phyloP scores from a whole-genome alignment of 2,329 filamentous ascomycete species.

The Aplosporella prunicola region DNA sequence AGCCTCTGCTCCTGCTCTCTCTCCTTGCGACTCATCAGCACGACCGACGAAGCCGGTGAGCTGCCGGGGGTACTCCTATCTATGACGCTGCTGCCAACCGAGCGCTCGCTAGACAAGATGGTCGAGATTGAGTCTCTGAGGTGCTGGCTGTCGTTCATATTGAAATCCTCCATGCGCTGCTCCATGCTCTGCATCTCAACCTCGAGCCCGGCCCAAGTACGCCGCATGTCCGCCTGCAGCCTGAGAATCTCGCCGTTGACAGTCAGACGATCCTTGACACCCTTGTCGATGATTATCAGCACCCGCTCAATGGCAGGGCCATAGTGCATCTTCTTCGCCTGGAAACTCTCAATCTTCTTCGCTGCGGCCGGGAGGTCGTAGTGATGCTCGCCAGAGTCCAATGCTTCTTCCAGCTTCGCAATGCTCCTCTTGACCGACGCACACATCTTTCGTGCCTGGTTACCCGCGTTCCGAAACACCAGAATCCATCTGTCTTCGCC shows the following conservation, averaged over 20 bases:
- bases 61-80: constrained; percentile 51
- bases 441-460: constrained; percentile 92
- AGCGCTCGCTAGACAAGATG: constrained; percentile 74
- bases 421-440: constrained; percentile 88
- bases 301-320: constrained; percentile 87
- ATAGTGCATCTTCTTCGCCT: constrained; percentile 91
- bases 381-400: constrained; percentile 48
- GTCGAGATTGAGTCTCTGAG: constrained; percentile 88
- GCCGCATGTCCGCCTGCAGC: constrained; percentile 74
- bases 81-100: constrained; percentile 56
- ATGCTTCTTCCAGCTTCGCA: constrained; percentile 66
- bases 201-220: constrained; percentile 70
- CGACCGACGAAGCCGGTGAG: constrained; percentile 58
- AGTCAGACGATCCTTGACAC: constrained; percentile 89
- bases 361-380: constrained; percentile 54
- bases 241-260: constrained; percentile 92
- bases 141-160: constrained; percentile 55
- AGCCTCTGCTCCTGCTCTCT: constrained; percentile 36
- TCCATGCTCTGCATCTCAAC: constrained; percentile 71
- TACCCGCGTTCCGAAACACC: constrained; percentile 85
- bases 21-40: constrained; percentile 44
- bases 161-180: constrained; percentile 60
- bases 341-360: constrained; percentile 87
- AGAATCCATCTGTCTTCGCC: constrained; percentile 94
- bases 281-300: constrained; percentile 84